Evolutionary conservation across 2,329 filamentous ascomycete species (phyloP).

Genomic region (Aspergillus fumigatus): DNA sequence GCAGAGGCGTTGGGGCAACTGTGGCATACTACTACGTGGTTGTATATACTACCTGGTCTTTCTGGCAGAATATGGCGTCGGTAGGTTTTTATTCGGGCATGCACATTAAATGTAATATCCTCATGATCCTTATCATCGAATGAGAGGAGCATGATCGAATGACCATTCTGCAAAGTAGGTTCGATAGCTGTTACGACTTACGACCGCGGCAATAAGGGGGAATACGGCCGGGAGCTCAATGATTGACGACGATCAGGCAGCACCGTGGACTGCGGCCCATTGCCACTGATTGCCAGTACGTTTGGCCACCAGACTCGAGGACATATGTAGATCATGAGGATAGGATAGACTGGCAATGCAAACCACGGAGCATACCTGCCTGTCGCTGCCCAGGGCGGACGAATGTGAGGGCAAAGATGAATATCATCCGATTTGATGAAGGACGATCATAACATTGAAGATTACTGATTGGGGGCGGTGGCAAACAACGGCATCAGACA

Average conservation of each 20-base stretch:
- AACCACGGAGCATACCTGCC: neutral
- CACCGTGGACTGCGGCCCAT: neutral
- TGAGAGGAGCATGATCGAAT: neutral
- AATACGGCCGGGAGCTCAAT: neutral
- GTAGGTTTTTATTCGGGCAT: neutral
- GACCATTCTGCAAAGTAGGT: neutral
- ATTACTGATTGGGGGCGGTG: neutral
- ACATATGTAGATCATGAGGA: neutral
- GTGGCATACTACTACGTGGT: conserved; percentile 10
- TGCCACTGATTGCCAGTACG: neutral
- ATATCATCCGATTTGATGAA: neutral
- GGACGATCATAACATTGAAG: too few relatives aligned
- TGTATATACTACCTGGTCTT: neutral
- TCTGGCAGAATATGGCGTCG: neutral
- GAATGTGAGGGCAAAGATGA: too few relatives aligned
- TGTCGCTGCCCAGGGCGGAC: neutral
- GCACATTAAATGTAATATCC: neutral
- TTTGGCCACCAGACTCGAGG: neutral
- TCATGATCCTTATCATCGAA: neutral
- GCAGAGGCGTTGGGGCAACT: neutral
- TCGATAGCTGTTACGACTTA: neutral
- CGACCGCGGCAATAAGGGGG: neutral
- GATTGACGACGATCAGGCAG: neutral
- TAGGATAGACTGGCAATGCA: neutral
- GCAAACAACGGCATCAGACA: neutral